phyloP scores from a whole-genome alignment of 2,329 filamentous ascomycete species.

The Sporothrix variecibatus region DNA sequence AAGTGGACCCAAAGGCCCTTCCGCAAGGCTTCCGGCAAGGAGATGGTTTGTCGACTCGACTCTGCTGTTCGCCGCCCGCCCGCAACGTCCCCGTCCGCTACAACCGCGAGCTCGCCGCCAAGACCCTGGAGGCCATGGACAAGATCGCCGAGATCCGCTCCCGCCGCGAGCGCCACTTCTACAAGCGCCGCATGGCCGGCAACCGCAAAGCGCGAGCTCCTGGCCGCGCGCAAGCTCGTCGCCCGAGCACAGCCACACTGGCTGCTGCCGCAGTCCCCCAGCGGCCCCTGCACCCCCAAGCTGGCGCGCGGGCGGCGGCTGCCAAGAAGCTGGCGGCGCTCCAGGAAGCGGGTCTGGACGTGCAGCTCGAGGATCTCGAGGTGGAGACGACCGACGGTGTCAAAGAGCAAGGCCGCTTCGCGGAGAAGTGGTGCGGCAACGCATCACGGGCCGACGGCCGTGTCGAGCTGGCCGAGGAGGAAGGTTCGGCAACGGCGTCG shows the following conservation, averaged over 20 bases:
- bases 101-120: conserved; percentile 85
- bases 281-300: conserved; percentile 42
- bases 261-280: conserved; percentile 66
- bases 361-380: conserved; percentile 50
- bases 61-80: conserved; percentile 82
- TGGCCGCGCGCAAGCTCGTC: conserved; percentile 82
- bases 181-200: conserved; percentile 89
- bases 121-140: conserved; percentile 90
- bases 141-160: conserved; percentile 82
- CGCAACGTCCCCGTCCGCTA: conserved; percentile 95
- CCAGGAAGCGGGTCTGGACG: conserved; percentile 54
- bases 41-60: conserved; percentile 93
- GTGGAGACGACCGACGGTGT: conserved; percentile 37
- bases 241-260: conserved; percentile 89
- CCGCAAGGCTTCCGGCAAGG: conserved; percentile 79
- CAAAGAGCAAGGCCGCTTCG: conserved; percentile 35
- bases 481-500: conserved; percentile 22
- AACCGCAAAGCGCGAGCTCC: conserved; percentile 82
- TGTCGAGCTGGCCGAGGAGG: conserved; percentile 42
- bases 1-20: conserved; percentile 98
- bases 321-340: conserved; percentile 33
- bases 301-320: conserved; percentile 47
- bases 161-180: conserved; percentile 85
- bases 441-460: conserved; percentile 41
- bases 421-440: conserved; percentile 43